Conservation (phyloP, 2,329 filamentous ascomycete species). For the Raffaelea deltoideospora region DNA sequence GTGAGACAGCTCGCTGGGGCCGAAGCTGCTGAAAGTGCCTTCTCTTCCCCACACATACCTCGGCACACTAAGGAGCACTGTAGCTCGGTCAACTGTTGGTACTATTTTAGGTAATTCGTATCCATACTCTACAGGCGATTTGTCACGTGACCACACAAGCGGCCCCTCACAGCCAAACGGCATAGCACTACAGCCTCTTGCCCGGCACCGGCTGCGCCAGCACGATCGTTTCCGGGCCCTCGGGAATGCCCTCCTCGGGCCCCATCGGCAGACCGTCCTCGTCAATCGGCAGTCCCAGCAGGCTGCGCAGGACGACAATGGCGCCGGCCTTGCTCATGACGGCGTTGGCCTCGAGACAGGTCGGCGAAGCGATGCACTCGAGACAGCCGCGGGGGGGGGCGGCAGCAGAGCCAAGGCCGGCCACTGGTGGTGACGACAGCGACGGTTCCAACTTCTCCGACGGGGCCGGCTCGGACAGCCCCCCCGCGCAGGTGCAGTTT, state of each 20-base stretch:
- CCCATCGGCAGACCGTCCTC: conserved; percentile 77
- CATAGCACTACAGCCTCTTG: too few species aligned
- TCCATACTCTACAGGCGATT: too few species aligned
- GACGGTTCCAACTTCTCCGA: too few species aligned
- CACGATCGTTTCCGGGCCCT: conserved; percentile 70
- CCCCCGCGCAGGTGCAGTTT: conserved; percentile 51
- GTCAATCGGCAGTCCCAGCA: conserved; percentile 67
- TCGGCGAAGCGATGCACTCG: conserved; percentile 76
- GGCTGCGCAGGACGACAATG: conserved; percentile 60
- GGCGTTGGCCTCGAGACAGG: conserved; percentile 73
- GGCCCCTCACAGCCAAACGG: too few species aligned
- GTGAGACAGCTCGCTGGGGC: too few species aligned
- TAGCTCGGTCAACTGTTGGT: too few species aligned
- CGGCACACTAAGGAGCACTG: too few species aligned
- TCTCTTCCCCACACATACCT: too few species aligned
- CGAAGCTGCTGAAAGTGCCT: too few species aligned
- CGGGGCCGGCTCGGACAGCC: too few species aligned
- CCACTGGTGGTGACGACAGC: too few species aligned
- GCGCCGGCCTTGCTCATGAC: conserved; percentile 90
- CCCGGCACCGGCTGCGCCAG: conserved; percentile 50
- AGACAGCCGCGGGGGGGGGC: conserved; percentile 77
- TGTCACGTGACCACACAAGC: neutral
- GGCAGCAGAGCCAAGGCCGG: conserved; percentile 78
- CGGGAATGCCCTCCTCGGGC: conserved; percentile 52
- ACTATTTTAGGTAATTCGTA: too few species aligned